phyloP scores from a whole-genome alignment of 148 eudicot genomes.

The Rhododendron henanense region DNA sequence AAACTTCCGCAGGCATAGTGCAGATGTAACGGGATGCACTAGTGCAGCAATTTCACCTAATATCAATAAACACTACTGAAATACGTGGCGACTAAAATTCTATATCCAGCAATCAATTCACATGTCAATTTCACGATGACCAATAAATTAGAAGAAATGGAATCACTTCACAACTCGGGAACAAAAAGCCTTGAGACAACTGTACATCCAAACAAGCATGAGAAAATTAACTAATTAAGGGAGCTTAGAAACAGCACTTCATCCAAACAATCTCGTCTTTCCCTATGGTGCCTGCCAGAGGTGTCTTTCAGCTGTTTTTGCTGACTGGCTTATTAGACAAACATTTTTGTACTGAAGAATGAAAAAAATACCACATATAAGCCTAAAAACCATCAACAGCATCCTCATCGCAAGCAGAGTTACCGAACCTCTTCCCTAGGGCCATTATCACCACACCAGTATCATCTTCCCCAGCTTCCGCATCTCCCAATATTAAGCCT shows the following conservation, averaged over 20 bases:
- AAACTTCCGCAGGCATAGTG: neutral
- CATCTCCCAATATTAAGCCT: neutral
- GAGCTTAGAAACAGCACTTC: neutral
- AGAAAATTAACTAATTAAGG: neutral
- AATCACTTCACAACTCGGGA: neutral
- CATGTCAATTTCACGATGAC: neutral
- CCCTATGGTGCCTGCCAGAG: neutral
- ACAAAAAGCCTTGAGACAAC: slow-evolving; percentile 1
- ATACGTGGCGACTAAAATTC: neutral
- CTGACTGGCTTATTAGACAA: neutral
- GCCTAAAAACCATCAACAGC: neutral
- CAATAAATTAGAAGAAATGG: neutral
- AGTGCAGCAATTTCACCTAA: neutral
- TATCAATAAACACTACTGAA: neutral
- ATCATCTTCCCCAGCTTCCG: neutral
- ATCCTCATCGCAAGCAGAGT: neutral
- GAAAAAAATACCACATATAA: neutral
- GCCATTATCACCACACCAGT: neutral
- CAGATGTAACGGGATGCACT: neutral
- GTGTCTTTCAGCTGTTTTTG: neutral
- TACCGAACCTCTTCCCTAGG: neutral
- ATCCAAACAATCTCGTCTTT: neutral
- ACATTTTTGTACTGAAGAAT: neutral
- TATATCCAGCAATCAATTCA: neutral
- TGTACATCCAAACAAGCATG: neutral